Conservation (phyloP, 495 filamentous ascomycete genomes). For the Daldinia bambusicola region DNA sequence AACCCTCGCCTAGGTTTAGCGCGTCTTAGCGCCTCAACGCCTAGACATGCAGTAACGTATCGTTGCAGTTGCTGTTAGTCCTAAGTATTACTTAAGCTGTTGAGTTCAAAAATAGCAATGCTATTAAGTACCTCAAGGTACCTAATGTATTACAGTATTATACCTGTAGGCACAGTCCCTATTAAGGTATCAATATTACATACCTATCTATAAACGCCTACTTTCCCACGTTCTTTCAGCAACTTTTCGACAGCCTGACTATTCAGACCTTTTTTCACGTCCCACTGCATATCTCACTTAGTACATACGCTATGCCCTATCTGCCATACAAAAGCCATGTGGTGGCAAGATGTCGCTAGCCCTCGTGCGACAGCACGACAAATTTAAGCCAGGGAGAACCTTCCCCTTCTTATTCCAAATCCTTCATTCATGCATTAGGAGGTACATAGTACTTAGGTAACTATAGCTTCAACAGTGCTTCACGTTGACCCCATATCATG, state of each 20-base stretch:
- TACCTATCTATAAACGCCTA: not conserved
- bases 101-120: slow-evolving; percentile 35
- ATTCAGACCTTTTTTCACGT: slow-evolving; percentile 3
- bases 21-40: slow-evolving; percentile 9
- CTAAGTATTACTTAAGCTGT: slow-evolving; percentile 25
- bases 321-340: not conserved
- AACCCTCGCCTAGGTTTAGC: slow-evolving; percentile 26
- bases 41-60: slow-evolving; percentile 3
- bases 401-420: not conserved
- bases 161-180: not conserved
- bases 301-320: not conserved
- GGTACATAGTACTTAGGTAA: too few relatives aligned
- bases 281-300: not conserved
- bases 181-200: slow-evolving; percentile 16
- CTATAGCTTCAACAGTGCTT: not conserved
- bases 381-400: not conserved
- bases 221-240: not conserved
- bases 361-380: not conserved
- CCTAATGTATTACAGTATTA: too few relatives aligned
- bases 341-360: not conserved
- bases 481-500: not conserved
- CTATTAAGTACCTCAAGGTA: too few relatives aligned
- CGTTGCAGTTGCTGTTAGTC: not conserved
- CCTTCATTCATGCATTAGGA: not conserved
- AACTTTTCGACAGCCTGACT: not conserved